These are phyloP conservation scores for Stephanodiscus triporus DNA, from an alignment of 108 stramenopile genomes.

Conservation along the genomic window DNA sequence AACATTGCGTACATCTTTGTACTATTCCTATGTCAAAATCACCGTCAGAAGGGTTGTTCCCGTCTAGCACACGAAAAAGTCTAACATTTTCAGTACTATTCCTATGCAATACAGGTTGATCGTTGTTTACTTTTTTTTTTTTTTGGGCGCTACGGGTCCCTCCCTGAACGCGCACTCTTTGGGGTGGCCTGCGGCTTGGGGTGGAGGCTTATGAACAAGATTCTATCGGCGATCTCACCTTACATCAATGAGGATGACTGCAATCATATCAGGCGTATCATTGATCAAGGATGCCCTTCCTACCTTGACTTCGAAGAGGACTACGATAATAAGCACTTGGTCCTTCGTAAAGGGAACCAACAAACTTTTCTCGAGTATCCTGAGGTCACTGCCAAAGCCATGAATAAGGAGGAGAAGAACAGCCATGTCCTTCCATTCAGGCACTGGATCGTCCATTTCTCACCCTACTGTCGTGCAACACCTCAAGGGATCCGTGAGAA, in stretches of 20 bases:
- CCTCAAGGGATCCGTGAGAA: slow-evolving; percentile 13
- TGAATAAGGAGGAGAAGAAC: slow-evolving; percentile 22
- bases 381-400: neutral
- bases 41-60: no score
- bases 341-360: slow-evolving; percentile 1
- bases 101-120: no score
- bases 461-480: neutral
- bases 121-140: no score
- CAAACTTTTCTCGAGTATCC: neutral
- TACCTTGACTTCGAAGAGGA: neutral
- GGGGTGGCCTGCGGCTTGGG: no score
- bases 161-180: no score
- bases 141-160: no score
- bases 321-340: neutral
- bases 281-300: neutral
- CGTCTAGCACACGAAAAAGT: no score
- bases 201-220: no score
- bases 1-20: no score
- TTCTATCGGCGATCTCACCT: neutral
- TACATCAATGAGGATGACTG: no score
- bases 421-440: slow-evolving; percentile 10
- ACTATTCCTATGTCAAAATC: no score
- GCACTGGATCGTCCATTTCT: neutral
- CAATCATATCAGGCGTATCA: neutral
- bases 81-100: no score